Percentiles rank a stretch among this genome's conserved stretches.
phyloP scores from a whole-genome alignment of 2,329 filamentous ascomycete genomes.

The Aspergillus sp. region DNA sequence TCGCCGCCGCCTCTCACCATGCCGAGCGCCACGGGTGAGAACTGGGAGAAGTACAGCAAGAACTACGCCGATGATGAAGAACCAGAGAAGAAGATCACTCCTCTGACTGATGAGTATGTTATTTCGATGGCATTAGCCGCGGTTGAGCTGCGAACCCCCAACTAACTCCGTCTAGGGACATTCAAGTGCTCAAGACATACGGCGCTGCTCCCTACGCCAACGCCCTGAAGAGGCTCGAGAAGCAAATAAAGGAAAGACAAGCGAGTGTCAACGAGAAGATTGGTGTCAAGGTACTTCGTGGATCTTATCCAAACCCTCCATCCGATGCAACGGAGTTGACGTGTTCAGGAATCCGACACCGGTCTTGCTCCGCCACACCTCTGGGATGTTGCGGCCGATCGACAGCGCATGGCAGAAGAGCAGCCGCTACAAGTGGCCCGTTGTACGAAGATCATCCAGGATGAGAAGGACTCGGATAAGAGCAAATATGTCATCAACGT shows the following conservation, averaged over 20 bases:
- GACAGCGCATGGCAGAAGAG: constrained; percentile 98
- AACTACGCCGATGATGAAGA: constrained; percentile 94
- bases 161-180: constrained; percentile 68
- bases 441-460: constrained; percentile 98
- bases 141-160: constrained; percentile 9
- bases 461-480: constrained; percentile 94
- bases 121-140: background rate
- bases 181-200: constrained; percentile 98
- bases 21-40: constrained; percentile 90
- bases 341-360: constrained; percentile 85
- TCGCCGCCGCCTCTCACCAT: constrained; percentile 48
- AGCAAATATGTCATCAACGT: constrained; percentile 99
- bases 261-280: constrained; percentile 99
- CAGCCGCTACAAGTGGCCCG: constrained; percentile 95
- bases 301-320: background rate
- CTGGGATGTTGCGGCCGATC: constrained; percentile 96
- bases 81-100: constrained; percentile 99
- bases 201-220: constrained; percentile 94
- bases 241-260: constrained; percentile 99
- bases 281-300: constrained; percentile 51
- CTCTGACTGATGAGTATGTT: constrained; percentile 88
- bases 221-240: constrained; percentile 93
- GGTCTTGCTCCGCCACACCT: constrained; percentile 96
- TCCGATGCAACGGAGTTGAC: constrained; percentile 23
- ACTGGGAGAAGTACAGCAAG: constrained; percentile 99